Evolutionary conservation across 2,329 filamentous ascomycete species (phyloP).

Genomic region (Pseudocercospora fijiensis): DNA sequence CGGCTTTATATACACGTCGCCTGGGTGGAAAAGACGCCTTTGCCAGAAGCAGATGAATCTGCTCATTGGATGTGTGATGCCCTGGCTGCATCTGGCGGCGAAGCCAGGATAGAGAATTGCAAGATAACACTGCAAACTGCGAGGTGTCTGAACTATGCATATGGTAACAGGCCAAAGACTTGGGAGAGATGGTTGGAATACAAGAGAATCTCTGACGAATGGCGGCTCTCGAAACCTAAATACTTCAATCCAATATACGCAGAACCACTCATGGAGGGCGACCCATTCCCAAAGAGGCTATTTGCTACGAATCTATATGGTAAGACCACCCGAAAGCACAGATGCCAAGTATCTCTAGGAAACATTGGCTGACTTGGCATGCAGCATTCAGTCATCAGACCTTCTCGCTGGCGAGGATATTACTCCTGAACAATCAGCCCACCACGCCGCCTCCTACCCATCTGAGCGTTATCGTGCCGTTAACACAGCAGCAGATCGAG

Average conservation of each 20-base stretch:
- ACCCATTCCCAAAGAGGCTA: conserved; percentile 14
- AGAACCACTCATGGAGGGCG: conserved; percentile 2
- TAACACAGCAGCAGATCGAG: background rate
- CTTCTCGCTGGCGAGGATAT: background rate
- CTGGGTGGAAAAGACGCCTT: conserved; percentile 8
- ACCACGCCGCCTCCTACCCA: conserved; percentile 3
- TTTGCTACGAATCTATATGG: conserved; percentile 16
- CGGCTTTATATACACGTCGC: conserved; percentile 19
- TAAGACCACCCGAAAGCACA: conserved; percentile 3
- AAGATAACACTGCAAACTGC: conserved; percentile 9
- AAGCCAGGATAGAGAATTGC: conserved; percentile 14
- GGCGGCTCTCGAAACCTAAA: conserved; percentile 7
- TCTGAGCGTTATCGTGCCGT: conserved; percentile 4
- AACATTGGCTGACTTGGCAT: background rate
- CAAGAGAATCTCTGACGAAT: conserved; percentile 5
- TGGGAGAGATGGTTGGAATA: conserved; percentile 13
- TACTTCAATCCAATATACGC: conserved; percentile 9
- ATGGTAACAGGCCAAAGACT: conserved; percentile 6
- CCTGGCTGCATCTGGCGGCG: background rate
- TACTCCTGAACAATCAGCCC: conserved; percentile 11
- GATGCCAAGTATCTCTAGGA: background rate
- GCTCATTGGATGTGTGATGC: conserved; percentile 12
- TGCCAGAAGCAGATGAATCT: conserved; percentile 5
- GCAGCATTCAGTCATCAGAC: conserved; percentile 10
- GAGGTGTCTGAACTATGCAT: conserved; percentile 11